Conservation (phyloP, 805 yeast species). For the Candida manassasensis region DNA sequence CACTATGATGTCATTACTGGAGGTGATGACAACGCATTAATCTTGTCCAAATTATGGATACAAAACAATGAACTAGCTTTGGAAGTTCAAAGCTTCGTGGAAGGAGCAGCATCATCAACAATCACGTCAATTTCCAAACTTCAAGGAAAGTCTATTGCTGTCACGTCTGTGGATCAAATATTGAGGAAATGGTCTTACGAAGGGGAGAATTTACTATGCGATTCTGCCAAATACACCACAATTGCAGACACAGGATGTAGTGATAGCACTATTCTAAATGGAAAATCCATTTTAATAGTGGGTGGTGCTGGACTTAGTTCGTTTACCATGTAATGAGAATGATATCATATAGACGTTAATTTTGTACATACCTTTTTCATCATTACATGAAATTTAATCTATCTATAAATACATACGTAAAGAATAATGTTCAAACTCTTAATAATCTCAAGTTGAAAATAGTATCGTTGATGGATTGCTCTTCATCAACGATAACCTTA, state of each 20-base stretch:
- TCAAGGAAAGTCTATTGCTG: slow-evolving; percentile 34
- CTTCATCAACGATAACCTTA: slow-evolving; percentile 76
- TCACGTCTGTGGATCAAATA: slow-evolving; percentile 82
- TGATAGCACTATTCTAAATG: slow-evolving; percentile 31
- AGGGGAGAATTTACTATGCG: slow-evolving; percentile 17
- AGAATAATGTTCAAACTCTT: slow-evolving; percentile 41
- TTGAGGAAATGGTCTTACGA: slow-evolving; percentile 58
- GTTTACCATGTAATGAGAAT: slow-evolving; percentile 26
- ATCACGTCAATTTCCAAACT: slow-evolving; percentile 58
- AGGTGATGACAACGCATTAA: slow-evolving; percentile 85
- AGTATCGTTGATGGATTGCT: slow-evolving; percentile 72
- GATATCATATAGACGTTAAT: not conserved
- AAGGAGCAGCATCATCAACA: slow-evolving; percentile 79
- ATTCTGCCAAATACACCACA: slow-evolving; percentile 58
- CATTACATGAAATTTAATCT: slow-evolving; percentile 1
- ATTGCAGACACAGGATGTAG: slow-evolving; percentile 88
- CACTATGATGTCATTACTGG: slow-evolving; percentile 56
- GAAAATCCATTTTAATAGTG: slow-evolving; percentile 37
- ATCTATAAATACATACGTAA: slow-evolving; percentile 4
- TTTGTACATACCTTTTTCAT: slow-evolving; percentile 1
- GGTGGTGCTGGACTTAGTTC: slow-evolving; percentile 84
- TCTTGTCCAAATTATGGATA: slow-evolving; percentile 18
- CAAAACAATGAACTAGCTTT: slow-evolving; percentile 16
- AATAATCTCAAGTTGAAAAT: slow-evolving; percentile 73
- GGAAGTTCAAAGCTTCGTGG: slow-evolving; percentile 28